A percentile compares a stretch with the other conserved stretches of the same genome.
Evolutionary conservation across 2,329 filamentous ascomycete genomes (phyloP).

Genomic region (Cyanodermella asteris): DNA sequence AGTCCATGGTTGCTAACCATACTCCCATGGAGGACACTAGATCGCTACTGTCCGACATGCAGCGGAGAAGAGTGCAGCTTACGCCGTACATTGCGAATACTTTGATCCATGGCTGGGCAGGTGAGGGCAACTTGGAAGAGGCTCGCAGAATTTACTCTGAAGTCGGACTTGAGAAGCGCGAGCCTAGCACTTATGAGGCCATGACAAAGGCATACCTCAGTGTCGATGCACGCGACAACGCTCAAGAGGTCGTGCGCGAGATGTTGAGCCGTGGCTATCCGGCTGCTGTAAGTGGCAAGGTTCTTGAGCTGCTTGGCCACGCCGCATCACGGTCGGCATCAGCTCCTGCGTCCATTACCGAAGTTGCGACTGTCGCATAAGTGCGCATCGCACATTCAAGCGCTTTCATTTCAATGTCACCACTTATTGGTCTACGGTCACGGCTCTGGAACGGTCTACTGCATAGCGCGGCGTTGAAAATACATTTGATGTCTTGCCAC

Average conservation of each 20-base stretch:
- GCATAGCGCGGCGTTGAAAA: no score
- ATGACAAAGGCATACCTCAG: conserved; percentile 90
- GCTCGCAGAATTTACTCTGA: conserved; percentile 58
- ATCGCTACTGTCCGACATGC: conserved; percentile 55
- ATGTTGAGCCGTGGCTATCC: conserved; percentile 84
- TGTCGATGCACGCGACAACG: conserved; percentile 55
- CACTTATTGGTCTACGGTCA: no score
- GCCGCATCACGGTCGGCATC: conserved; percentile 4
- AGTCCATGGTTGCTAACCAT: conserved; percentile 91
- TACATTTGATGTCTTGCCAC: no score
- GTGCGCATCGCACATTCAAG: no score
- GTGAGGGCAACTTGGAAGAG: conserved; percentile 57
- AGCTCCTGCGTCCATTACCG: no score
- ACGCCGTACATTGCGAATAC: conserved; percentile 98
- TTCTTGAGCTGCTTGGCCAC: conserved; percentile 63
- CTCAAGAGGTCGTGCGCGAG: conserved; percentile 63
- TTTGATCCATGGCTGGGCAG: conserved; percentile 88
- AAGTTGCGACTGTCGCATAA: no score
- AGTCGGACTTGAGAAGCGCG: conserved; percentile 58
- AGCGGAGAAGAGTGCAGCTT: conserved; percentile 49
- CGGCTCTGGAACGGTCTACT: no score
- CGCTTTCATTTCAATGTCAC: no score
- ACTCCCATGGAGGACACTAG: conserved; percentile 50
- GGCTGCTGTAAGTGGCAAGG: conserved; percentile 76
- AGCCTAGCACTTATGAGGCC: conserved; percentile 95